Base-by-base conservation (phyloP, 805 yeast genomes). In the Lipomyces sp. region DNA sequence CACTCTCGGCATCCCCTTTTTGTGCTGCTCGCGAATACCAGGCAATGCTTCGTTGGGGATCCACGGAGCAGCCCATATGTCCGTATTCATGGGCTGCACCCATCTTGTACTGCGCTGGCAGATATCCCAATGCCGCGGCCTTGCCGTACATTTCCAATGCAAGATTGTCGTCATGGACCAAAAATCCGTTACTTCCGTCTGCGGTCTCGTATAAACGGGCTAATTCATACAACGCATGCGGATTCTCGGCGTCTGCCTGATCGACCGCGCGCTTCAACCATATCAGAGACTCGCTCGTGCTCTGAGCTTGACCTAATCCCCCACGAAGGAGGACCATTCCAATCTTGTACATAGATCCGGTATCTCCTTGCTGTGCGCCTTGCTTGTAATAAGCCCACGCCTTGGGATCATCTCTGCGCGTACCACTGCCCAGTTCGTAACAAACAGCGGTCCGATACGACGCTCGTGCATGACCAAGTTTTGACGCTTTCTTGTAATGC, bases 41-140 rank as follows among this genome's bases (percentile, higher is more conserved):
- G 13, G 89, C 89, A 59, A 90, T 82, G 7, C 90, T 85, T 68
- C 84, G 82, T 62, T 81, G 79, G 4, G 90, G 82, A 70, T 86
- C 86, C 0, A 85, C 79, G 2, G 79, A 74, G 61, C 86, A 78
- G 1, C 83, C 83, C 33, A 86, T 75, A 48, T 84, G 81, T 2
- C 95, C 95, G 72, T 86, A 87, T 71, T 90, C 93, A 75, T 87
- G 88, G 64, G 87, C 87, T 74, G 86, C 84, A 2, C 94, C 96
- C 54, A 90, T 77, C 63, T 87, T 84, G 75, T 86, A 86, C 75
- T 88, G 92, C 0, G 94, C 85, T 33, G 89, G 86, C 3, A 89
- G 78, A 72, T 89, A 86, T 2, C 86, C 85, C 53, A 83, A 77
- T 64, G 80, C 81, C 0, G 90, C 90, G 37, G 90, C 88, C 62